Evolutionary conservation across 768 basidiomycete genomes (phyloP).

Genomic region (Megacollybia marginata): DNA sequence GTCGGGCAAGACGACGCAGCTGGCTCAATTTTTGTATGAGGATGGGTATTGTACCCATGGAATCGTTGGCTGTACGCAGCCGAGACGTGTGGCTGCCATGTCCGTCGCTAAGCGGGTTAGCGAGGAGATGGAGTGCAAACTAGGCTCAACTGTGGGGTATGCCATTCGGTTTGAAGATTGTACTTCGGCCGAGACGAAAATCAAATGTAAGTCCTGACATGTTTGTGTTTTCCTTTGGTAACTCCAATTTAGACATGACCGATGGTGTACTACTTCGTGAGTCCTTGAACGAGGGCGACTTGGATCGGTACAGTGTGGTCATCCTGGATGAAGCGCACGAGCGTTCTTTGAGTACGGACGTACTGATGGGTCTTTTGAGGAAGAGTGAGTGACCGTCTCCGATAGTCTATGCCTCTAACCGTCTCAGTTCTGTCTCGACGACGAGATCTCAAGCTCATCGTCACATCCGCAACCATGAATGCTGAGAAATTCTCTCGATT

Average conservation of each 20-base stretch:
- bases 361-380: slow-evolving; percentile 90
- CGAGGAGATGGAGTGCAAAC: slow-evolving; percentile 98
- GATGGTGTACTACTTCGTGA: slow-evolving; percentile 98
- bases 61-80: slow-evolving; percentile 95
- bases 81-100: slow-evolving; percentile 98
- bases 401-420: neutral
- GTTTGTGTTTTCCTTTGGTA: neutral
- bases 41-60: slow-evolving; percentile 91
- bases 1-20: slow-evolving; percentile 96
- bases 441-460: slow-evolving; percentile 90
- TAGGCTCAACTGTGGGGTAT: slow-evolving; percentile 89
- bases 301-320: slow-evolving; percentile 94
- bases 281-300: slow-evolving; percentile 95
- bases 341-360: slow-evolving; percentile 94
- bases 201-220: slow-evolving; percentile 69
- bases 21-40: slow-evolving; percentile 93
- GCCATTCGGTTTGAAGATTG: slow-evolving; percentile 99
- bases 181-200: slow-evolving; percentile 88
- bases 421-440: slow-evolving; percentile 73
- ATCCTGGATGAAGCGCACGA: slow-evolving; percentile 99
- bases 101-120: slow-evolving; percentile 99
- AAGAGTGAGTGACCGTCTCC: slow-evolving; percentile 60
- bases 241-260: slow-evolving; percentile 74
- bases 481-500: slow-evolving; percentile 98
- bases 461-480: slow-evolving; percentile 99